A percentile compares a stretch with the other conserved stretches of the same genome.
phyloP scores from a whole-genome alignment of 106 monocot genomes.

The Iris macrosiphon region DNA sequence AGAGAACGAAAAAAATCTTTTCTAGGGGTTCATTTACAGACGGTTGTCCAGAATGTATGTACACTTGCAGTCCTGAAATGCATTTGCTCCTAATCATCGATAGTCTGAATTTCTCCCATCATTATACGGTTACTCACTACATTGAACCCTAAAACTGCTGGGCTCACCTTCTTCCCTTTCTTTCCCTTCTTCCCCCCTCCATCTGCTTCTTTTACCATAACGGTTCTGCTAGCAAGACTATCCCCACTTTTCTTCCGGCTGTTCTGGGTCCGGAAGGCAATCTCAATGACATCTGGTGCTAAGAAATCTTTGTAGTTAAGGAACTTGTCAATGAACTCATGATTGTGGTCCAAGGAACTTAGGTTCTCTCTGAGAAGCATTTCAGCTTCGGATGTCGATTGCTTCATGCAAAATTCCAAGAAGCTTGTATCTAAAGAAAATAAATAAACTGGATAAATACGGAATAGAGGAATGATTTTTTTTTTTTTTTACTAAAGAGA shows the following conservation, averaged over 20 bases:
- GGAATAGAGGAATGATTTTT: too few relatives aligned
- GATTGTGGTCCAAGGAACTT: slow-evolving; percentile 54
- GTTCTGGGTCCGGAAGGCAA: slow-evolving; percentile 46
- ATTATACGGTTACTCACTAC: slow-evolving; percentile 93
- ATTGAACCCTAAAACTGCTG: slow-evolving; percentile 70
- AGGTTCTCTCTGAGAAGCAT: slow-evolving; percentile 79
- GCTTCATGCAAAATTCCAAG: slow-evolving; percentile 86
- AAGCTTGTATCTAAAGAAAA: slow-evolving; percentile 60
- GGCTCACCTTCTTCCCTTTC: slow-evolving; percentile 84
- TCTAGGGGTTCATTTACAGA: too few relatives aligned
- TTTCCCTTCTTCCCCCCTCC: slow-evolving; percentile 73
- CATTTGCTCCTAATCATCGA: slow-evolving; percentile 54
- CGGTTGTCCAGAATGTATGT: too few relatives aligned
- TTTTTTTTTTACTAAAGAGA: too few relatives aligned
- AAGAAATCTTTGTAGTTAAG: slow-evolving; percentile 89
- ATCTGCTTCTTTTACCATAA: neutral
- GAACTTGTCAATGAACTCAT: slow-evolving; percentile 85
- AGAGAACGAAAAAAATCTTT: too few relatives aligned
- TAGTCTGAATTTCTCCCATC: slow-evolving; percentile 95
- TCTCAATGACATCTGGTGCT: slow-evolving; percentile 63
- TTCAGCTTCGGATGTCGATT: slow-evolving; percentile 65
- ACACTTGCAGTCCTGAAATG: slow-evolving; percentile 15
- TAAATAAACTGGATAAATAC: too few relatives aligned
- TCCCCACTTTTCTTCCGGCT: neutral
- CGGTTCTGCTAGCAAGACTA: neutral